Conservation (phyloP, 345 rosid species). For the Eucalyptus cloeziana region DNA sequence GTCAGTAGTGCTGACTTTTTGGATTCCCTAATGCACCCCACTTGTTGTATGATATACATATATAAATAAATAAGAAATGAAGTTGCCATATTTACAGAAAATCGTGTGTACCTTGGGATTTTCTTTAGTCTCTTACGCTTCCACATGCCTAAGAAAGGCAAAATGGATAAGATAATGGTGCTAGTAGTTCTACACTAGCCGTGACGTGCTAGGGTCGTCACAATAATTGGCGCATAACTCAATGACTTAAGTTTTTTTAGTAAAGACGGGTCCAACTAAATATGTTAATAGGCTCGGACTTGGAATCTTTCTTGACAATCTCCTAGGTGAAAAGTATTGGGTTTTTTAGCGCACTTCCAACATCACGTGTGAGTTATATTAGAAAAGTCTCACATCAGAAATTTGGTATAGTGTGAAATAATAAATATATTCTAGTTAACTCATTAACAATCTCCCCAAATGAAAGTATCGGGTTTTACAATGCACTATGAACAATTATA, state of each 20-base stretch:
- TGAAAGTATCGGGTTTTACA: neutral
- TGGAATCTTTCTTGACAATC: accelerated
- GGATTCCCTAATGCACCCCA: no score
- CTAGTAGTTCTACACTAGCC: accelerated
- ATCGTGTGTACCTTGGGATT: accelerated
- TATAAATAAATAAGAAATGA: no score
- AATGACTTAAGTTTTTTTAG: accelerated
- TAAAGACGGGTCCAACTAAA: accelerated
- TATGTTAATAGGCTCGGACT: no score
- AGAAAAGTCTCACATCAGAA: accelerated
- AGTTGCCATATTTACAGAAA: accelerated
- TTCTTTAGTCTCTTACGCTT: no score
- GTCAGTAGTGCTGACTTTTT: no score
- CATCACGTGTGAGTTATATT: no score
- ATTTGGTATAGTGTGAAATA: no score
- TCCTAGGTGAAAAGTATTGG: accelerated
- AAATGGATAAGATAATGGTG: accelerated
- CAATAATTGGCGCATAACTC: no score
- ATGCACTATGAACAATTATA: accelerated
- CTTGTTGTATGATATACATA: no score
- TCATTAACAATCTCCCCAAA: neutral
- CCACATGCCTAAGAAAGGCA: no score
- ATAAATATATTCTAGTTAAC: no score
- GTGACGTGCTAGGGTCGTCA: accelerated
- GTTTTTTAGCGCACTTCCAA: no score